Conservation (phyloP, 2,329 filamentous ascomycete species). For the Hirsutella minnesotensis region DNA sequence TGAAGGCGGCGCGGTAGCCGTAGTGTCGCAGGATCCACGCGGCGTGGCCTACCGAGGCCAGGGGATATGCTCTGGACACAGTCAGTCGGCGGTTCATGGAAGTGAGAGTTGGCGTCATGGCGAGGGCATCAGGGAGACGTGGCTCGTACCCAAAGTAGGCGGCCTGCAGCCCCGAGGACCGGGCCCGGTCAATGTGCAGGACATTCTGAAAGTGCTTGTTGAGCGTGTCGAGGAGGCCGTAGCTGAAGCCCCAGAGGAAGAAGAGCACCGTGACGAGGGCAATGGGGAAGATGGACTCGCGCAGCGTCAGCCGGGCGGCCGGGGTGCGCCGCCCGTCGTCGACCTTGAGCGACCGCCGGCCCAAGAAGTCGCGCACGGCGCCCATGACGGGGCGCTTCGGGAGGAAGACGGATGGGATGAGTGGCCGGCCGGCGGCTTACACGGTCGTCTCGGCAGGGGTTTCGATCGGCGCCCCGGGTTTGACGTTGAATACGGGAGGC, state of each 20-base stretch:
- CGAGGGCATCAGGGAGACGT: background rate
- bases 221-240: conserved; percentile 33
- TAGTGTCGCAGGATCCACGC: conserved; percentile 52
- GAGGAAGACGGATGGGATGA: too few relatives aligned
- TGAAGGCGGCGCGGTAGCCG: conserved; percentile 57
- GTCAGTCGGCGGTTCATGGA: background rate
- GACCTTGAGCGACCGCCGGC: conserved; percentile 31
- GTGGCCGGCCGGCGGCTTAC: too few relatives aligned
- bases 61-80: conserved; percentile 54
- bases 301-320: conserved; percentile 46
- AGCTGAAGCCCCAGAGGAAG: conserved; percentile 36
- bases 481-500: too few relatives aligned
- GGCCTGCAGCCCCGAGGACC: conserved; percentile 34
- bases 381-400: conserved; percentile 20
- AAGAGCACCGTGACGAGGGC: conserved; percentile 38
- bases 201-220: conserved; percentile 37
- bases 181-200: conserved; percentile 30
- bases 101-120: background rate
- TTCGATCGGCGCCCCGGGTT: too few relatives aligned
- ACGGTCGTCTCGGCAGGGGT: too few relatives aligned
- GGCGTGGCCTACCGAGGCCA: conserved; percentile 55
- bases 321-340: conserved; percentile 27
- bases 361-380: conserved; percentile 28
- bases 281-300: conserved; percentile 56
- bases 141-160: conserved; percentile 42